Conservation (phyloP, 768 basidiomycete genomes). For the Xanthoconium purpureum region DNA sequence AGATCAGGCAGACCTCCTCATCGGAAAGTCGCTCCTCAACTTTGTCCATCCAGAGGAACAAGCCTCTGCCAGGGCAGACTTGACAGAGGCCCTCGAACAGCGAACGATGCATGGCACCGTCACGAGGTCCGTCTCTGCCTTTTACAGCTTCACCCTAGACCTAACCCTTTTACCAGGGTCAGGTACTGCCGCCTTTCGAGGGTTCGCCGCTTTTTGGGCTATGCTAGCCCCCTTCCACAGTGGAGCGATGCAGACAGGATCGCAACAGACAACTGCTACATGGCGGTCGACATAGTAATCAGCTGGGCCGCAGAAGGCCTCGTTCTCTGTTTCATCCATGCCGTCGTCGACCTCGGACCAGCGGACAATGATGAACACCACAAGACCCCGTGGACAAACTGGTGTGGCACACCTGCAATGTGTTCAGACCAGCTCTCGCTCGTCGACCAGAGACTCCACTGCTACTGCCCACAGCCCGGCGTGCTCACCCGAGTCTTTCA, state of each 20-base stretch:
- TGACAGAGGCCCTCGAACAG: slow-evolving; percentile 68
- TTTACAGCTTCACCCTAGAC: slow-evolving; percentile 12
- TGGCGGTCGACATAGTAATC: slow-evolving; percentile 86
- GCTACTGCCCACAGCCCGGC: slow-evolving; percentile 49
- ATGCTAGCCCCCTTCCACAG: slow-evolving; percentile 48
- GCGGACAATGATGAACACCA: slow-evolving; percentile 71
- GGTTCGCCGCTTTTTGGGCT: slow-evolving; percentile 70
- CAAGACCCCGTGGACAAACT: slow-evolving; percentile 81
- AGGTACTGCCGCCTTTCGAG: slow-evolving; percentile 75
- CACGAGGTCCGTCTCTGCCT: slow-evolving; percentile 51
- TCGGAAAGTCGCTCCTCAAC: slow-evolving; percentile 66
- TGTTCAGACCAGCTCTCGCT: slow-evolving; percentile 52
- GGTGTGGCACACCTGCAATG: slow-evolving; percentile 80
- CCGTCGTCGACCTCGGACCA: slow-evolving; percentile 66
- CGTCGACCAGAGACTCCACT: slow-evolving; percentile 57
- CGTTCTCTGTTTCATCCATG: slow-evolving; percentile 87
- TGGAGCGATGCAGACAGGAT: slow-evolving; percentile 71
- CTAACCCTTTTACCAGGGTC: slow-evolving; percentile 48
- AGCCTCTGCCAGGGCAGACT: slow-evolving; percentile 67
- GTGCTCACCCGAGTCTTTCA: slow-evolving; percentile 70
- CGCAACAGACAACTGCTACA: slow-evolving; percentile 68
- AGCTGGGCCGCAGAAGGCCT: slow-evolving; percentile 87
- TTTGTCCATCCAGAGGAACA: slow-evolving; percentile 88
- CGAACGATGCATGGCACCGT: slow-evolving; percentile 81
- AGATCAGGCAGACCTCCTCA: slow-evolving; percentile 62